These are phyloP conservation scores for Colletotrichum acutatum DNA, from an alignment of 2,329 filamentous ascomycete genomes.

Conservation along the genomic window DNA sequence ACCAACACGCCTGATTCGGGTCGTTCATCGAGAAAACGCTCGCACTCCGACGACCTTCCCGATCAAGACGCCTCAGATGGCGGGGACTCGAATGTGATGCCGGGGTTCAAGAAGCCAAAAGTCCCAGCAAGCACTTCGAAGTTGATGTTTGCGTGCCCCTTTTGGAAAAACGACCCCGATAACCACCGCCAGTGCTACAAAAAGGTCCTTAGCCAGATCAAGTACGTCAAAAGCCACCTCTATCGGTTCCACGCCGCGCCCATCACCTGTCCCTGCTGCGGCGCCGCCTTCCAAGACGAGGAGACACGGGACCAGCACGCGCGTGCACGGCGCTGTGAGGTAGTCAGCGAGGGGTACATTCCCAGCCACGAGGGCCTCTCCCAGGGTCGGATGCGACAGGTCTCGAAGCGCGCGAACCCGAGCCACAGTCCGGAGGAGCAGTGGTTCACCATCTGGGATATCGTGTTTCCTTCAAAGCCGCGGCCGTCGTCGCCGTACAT, in stretches of 20 bases:
- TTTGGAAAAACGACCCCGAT: slow-evolving; percentile 43
- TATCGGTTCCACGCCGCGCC: slow-evolving; percentile 39
- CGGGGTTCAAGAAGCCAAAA: slow-evolving; percentile 9
- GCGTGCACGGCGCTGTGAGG: slow-evolving; percentile 12
- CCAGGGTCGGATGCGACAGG: slow-evolving; percentile 35
- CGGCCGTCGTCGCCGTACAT: slow-evolving; percentile 40
- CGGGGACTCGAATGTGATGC: background rate
- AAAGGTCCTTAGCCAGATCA: slow-evolving; percentile 41
- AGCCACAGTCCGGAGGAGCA: slow-evolving; percentile 39
- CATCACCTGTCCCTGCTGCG: slow-evolving; percentile 43
- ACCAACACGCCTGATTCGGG: slow-evolving; percentile 7
- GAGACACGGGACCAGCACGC: slow-evolving; percentile 38
- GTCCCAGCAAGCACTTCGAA: background rate
- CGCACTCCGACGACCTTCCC: background rate
- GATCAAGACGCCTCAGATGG: background rate
- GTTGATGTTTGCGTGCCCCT: slow-evolving; percentile 42
- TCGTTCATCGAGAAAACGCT: slow-evolving; percentile 14
- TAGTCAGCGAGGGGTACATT: background rate
- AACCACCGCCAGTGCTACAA: slow-evolving; percentile 42
- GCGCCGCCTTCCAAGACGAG: slow-evolving; percentile 38
- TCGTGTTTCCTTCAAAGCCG: slow-evolving; percentile 38
- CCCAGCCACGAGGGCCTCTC: slow-evolving; percentile 6
- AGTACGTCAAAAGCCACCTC: slow-evolving; percentile 45
- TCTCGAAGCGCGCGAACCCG: slow-evolving; percentile 35
- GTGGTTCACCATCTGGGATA: slow-evolving; percentile 44